Conservation (phyloP, 2,329 filamentous ascomycete species). For the Colletotrichum sp. region DNA sequence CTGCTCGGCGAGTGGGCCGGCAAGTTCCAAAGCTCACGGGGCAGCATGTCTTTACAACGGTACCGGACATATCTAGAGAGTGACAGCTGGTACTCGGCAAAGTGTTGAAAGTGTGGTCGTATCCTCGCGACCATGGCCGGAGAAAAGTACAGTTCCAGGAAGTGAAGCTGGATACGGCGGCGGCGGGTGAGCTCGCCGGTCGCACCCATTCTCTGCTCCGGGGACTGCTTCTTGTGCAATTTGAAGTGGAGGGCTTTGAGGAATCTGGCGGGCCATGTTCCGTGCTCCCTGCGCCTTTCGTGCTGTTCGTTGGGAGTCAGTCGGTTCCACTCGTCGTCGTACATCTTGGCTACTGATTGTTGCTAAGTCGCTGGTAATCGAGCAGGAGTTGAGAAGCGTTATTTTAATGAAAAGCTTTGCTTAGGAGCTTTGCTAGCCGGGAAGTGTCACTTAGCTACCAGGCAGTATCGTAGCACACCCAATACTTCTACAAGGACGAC, state of each 20-base stretch:
- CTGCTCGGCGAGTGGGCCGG: background rate
- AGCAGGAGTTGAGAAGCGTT: background rate
- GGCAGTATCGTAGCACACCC: too few species aligned
- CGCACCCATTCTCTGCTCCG: background rate
- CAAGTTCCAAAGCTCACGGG: background rate
- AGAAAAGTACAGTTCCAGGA: background rate
- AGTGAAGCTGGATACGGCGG: background rate
- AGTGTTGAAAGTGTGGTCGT: background rate
- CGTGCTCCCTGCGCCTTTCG: background rate
- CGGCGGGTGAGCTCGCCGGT: background rate
- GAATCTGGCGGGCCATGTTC: background rate
- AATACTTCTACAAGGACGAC: too few species aligned
- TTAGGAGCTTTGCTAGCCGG: too few species aligned
- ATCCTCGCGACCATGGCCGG: background rate
- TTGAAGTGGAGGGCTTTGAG: background rate
- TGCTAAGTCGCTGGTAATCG: background rate
- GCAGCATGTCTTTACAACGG: background rate
- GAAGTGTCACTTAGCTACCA: too few species aligned
- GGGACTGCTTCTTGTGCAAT: background rate
- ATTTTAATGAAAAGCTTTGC: background rate
- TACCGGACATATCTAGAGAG: background rate
- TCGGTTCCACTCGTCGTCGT: background rate
- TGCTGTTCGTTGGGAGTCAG: fast-evolving
- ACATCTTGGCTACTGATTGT: background rate
- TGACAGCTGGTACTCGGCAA: background rate